Base-by-base conservation (phyloP, 2,329 filamentous ascomycete genomes). In the Clarireedia hainanense region DNA sequence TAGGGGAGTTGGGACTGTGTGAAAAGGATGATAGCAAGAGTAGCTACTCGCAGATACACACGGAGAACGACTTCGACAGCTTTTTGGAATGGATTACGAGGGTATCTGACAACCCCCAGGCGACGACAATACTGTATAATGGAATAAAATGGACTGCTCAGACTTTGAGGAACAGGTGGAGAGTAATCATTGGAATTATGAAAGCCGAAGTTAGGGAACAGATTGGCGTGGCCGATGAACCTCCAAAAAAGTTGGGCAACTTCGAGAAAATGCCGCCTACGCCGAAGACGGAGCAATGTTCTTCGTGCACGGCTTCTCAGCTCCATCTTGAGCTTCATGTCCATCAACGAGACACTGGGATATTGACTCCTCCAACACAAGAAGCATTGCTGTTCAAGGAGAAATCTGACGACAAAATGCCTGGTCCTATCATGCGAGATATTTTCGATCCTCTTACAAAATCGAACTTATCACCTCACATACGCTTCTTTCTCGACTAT, bases 401-500 rank as follows among this genome's bases (percentile, higher is more conserved):
- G 20, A 23, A 15, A 36, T 5, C 37, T n/a, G 12, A 37, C 15
- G 49, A 34, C 37, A n/a, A 52, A 42, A 23, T 48, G n/a, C 10
- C 46, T 40, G 4, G 27, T 54, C 46, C 61, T 17, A 53, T 55
- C 15, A 50, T 49, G 9, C 58, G 65, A 20, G 65, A 68, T 58
- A 62, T 67, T 56, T 63, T 63, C 7, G 40, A 49, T 9, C 58
- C 60, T 23, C 47, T 58, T 34, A 49, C 59, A 1, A 49, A 45
- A 5, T 42, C 56, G 20, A 30, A 54, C 3, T n/a, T 65, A 34
- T 65, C 63, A n/a, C 47, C 53, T 6, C 64, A 66, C 50, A 51
- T 65, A 24, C 12, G 59, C 9, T 66, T 64, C 43, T 55, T 72
- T 34, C 64, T 72, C 12, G 63, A 62, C 12, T 65, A 75, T 6